These are phyloP conservation scores for Aaosphaeria arxii DNA, from an alignment of 2,329 filamentous ascomycete species.

Conservation along the genomic window DNA sequence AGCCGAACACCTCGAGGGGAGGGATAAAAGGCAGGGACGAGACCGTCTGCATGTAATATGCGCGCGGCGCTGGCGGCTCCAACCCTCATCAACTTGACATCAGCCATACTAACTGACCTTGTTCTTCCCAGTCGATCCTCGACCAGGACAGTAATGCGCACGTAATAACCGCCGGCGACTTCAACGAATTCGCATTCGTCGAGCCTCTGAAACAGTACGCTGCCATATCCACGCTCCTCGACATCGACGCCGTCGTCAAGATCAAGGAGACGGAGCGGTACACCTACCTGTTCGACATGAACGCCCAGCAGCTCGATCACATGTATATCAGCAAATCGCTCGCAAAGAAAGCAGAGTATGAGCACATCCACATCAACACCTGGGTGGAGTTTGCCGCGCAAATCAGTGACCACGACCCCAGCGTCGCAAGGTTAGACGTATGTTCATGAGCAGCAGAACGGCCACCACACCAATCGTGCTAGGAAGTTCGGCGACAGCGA, in stretches of 20 bases:
- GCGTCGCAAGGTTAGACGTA: slow-evolving; percentile 61
- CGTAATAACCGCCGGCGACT: slow-evolving; percentile 64
- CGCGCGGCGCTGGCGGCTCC: background rate
- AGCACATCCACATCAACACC: slow-evolving; percentile 70
- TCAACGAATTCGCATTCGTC: slow-evolving; percentile 69
- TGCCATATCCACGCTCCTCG: slow-evolving; percentile 53
- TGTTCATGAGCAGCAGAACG: slow-evolving; percentile 39
- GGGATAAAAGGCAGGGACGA: background rate
- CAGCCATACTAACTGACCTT: too few species aligned
- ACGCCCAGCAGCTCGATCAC: slow-evolving; percentile 68
- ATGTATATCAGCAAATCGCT: slow-evolving; percentile 62
- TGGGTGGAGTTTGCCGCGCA: slow-evolving; percentile 59
- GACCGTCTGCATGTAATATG: background rate
- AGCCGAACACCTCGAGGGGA: background rate
- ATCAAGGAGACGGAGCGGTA: slow-evolving; percentile 60
- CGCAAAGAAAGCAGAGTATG: slow-evolving; percentile 47
- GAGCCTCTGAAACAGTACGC: slow-evolving; percentile 57
- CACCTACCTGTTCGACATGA: slow-evolving; percentile 69
- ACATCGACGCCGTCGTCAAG: slow-evolving; percentile 60
- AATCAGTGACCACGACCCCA: slow-evolving; percentile 68
- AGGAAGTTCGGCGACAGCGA: too few species aligned
- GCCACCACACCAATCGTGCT: too few species aligned
- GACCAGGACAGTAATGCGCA: slow-evolving; percentile 53
- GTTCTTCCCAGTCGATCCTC: slow-evolving; percentile 46
- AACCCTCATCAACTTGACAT: too few species aligned